These are phyloP conservation scores for Rickenella mellea DNA, from an alignment of 768 basidiomycete species.

Conservation along the genomic window DNA sequence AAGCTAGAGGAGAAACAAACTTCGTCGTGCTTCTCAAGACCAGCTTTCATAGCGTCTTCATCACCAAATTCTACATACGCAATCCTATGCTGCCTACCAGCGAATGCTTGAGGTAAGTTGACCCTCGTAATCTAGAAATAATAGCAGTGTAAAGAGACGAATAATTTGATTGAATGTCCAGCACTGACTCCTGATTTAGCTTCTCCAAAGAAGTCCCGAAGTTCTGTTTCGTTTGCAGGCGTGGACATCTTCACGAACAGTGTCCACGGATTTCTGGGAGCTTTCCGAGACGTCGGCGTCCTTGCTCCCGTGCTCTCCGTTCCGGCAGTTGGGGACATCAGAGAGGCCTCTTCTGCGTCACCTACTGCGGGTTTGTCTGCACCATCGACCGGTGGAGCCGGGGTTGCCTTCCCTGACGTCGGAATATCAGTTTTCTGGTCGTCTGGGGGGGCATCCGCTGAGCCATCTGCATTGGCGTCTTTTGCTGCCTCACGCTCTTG, in stretches of 20 bases:
- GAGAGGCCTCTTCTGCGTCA: conserved; percentile 1
- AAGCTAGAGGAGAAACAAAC: conserved; percentile 29
- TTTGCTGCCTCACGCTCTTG: conserved; percentile 29
- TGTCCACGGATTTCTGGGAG: conserved; percentile 71
- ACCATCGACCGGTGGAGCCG: conserved; percentile 19
- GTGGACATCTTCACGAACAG: conserved; percentile 65
- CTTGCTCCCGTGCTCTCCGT: conserved; percentile 37
- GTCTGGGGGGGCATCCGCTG: conserved; percentile 8
- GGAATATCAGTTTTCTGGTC: conserved; percentile 17
- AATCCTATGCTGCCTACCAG: conserved; percentile 45
- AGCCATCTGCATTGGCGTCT: conserved; percentile 23
- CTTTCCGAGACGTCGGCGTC: conserved; percentile 61
- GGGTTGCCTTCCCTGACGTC: conserved; percentile 31
- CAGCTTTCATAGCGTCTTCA: conserved; percentile 76
- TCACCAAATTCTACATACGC: conserved; percentile 89
- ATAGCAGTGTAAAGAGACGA: background rate
- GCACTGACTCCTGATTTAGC: conserved; percentile 54
- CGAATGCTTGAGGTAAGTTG: conserved; percentile 39
- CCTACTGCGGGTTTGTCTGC: background rate
- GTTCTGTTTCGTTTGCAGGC: conserved; percentile 45
- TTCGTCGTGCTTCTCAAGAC: conserved; percentile 63
- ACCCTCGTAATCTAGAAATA: conserved; percentile 54
- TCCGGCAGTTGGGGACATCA: conserved; percentile 1
- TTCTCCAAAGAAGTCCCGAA: conserved; percentile 71
- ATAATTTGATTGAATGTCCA: conserved; percentile 2